Base-by-base conservation (phyloP, 768 basidiomycete genomes). In the Candolleomyces eurysporus region DNA sequence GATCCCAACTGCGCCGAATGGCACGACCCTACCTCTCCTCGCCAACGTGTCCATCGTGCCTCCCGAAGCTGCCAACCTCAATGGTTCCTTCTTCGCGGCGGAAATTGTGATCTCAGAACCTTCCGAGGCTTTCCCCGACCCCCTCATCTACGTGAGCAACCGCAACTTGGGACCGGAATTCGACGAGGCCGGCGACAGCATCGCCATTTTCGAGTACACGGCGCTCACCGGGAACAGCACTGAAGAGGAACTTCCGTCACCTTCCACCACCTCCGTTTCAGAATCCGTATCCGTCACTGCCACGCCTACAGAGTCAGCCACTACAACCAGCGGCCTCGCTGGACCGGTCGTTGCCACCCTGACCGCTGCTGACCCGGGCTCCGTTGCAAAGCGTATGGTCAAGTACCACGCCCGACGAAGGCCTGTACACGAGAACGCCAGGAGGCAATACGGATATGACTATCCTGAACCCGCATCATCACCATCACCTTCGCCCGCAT, bases 61-160 rank as follows among this genome's bases (percentile, higher is more conserved):
- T 8, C 64, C 71, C 68, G 66, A 67, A 57, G 68, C 64, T 21
- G 65, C 72, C 0, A 61, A 65, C 26, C 39, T 61, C 60, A 71
- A 68, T 11, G 70, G 72, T 13, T 43, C 66, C 5, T 87, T 82
- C 68, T 83, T 81, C 10, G 87, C 83, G 1, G 88, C 77, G 10
- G 89, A 90, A 66, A 82, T 90, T 64, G 78, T 89, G 50, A 82
- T 89, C 61, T 83, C 88, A 0, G 63, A 76, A 17, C 75, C 81
- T 1, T 79, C 79, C 1, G 32, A 59, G 4, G 64, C 66, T 17
- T 90, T 85, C 76, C 80, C 79, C 0, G 75, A 66, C 4, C 78
- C 82, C 0, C 84, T 82, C 65, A 82, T 90, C 65, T 91, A 90
- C 72, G 80, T 78, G 21, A 88, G 88, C 10, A 90, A 90, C 74